Evolutionary conservation across 2,329 filamentous ascomycete genomes (phyloP).

Genomic region (Pestalotiopsis sp.): DNA sequence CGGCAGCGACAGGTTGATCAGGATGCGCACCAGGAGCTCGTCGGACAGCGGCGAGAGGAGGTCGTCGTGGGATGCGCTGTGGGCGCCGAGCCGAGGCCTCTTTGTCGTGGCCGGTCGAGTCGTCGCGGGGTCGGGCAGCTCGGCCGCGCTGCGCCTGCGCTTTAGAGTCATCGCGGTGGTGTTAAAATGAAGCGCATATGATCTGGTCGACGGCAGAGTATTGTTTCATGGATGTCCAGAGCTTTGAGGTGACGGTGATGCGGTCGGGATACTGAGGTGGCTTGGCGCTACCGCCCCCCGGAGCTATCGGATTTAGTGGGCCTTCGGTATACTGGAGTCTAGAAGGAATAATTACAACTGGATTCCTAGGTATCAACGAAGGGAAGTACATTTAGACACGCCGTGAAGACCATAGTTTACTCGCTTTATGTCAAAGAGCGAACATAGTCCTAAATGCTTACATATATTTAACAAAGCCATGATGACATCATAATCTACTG

Average conservation of each 20-base stretch:
- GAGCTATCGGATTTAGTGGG: neutral
- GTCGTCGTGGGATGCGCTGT: constrained; percentile 44
- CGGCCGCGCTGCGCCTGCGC: constrained; percentile 13
- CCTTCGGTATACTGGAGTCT: neutral
- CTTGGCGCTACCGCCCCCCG: neutral
- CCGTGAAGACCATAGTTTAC: no score
- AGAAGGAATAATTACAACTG: neutral
- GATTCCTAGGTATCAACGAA: no score
- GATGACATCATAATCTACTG: no score
- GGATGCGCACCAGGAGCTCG: constrained; percentile 83
- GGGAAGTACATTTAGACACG: no score
- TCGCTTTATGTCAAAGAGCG: no score
- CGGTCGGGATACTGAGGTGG: neutral
- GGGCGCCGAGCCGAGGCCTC: constrained; percentile 36
- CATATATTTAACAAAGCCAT: no score
- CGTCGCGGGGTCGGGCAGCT: constrained; percentile 15
- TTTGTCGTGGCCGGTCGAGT: constrained; percentile 37
- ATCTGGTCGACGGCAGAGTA: neutral
- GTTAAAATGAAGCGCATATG: neutral
- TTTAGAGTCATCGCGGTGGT: constrained; percentile 7
- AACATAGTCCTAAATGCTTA: no score
- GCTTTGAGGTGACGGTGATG: neutral
- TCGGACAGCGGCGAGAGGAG: constrained; percentile 76
- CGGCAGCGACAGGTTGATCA: constrained; percentile 73
- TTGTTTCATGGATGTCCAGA: neutral